Evolutionary conservation across 345 rosid genomes (phyloP), one percentile per base, ranked within the genome.

Genomic region (Boechera divaricarpa): DNA sequence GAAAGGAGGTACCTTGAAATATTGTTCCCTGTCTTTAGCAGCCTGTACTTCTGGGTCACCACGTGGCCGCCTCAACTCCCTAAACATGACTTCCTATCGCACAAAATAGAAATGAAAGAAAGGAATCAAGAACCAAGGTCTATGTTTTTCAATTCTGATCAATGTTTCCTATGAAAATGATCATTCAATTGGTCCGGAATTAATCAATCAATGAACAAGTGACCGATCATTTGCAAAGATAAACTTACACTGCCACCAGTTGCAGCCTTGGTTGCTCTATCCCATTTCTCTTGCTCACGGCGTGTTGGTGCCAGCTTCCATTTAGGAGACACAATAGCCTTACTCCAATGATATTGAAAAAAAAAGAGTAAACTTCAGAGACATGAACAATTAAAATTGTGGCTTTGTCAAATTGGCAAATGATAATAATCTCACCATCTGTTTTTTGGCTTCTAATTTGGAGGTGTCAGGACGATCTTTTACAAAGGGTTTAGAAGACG

Each of bases 201-300:
- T 41, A 54, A 77, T 45, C 41, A 45, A 70, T 6, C 39, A 1
- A 13, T 7, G 32, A 45, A 63, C 39, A 62, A 68, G 33, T 31
- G 48, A 42, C 13, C n/a, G 2, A 56, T 11, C 47, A 44, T 54
- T 16, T 29, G 63, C 64, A 66, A 45, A 21, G 55, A 18, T 72
- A 45, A 68, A 85, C 88, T 82, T 83, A 92, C 98, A 80, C 87
- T 90, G 75, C 98, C 95, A 53, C 89, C 89, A 53, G 92, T 90
- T 67, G 97, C 80, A 77, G 94, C 97, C 83, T 89, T 92, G n/a
- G 85, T 74, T 16, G 97, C 97, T 89, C 67, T 88, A 74, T 92
- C 98, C 98, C 98, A 94, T 81, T 92, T 94, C 16, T 88, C 92
- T 78, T 89, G 95, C 81, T 94, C 97, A 7, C 92, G 93, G 13